Percentiles rank a stretch among this genome's conserved stretches.
Conservation (phyloP, 148 eudicot species). For the Bassia scoparia region DNA sequence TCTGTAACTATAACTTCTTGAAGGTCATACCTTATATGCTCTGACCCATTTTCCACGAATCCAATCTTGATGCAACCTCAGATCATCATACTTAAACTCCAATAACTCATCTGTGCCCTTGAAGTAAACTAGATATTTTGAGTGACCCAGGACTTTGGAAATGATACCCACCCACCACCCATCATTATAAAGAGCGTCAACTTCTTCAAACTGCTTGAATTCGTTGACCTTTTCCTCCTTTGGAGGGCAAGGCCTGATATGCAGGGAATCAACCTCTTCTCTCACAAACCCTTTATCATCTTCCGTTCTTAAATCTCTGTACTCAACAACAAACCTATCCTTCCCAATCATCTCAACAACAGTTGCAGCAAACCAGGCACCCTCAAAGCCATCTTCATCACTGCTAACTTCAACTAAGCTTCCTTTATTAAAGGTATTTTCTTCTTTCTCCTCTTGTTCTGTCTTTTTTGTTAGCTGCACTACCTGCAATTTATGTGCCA, state of each 20-base stretch:
- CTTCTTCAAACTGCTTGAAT: slow-evolving; percentile 57
- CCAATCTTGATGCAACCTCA: slow-evolving; percentile 86
- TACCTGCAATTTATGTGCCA: slow-evolving; percentile 28
- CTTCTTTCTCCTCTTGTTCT: slow-evolving; percentile 18
- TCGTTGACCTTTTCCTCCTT: slow-evolving; percentile 27
- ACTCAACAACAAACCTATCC: slow-evolving; percentile 54
- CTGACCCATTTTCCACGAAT: slow-evolving; percentile 68
- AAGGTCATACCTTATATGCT: slow-evolving; percentile 48
- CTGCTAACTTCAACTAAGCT: slow-evolving; percentile 66
- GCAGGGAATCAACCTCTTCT: slow-evolving; percentile 62
- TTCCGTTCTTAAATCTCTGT: slow-evolving; percentile 57
- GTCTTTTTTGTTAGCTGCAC: slow-evolving; percentile 11
- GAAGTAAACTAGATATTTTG: slow-evolving; percentile 64
- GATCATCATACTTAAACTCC: slow-evolving; percentile 52
- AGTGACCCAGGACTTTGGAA: slow-evolving; percentile 43
- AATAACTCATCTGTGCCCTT: slow-evolving; percentile 46
- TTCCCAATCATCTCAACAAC: slow-evolving; percentile 36
- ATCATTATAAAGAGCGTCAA: slow-evolving; percentile 80
- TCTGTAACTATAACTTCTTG: neutral
- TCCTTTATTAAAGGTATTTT: slow-evolving; percentile 36
- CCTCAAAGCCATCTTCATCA: slow-evolving; percentile 84
- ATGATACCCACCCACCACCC: slow-evolving; percentile 95
- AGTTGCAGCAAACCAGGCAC: slow-evolving; percentile 87
- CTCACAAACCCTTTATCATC: slow-evolving; percentile 49
- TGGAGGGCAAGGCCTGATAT: slow-evolving; percentile 81